Evolutionary conservation across 495 filamentous ascomycete genomes (phyloP).

Genomic region (Neurospora tetraspora): DNA sequence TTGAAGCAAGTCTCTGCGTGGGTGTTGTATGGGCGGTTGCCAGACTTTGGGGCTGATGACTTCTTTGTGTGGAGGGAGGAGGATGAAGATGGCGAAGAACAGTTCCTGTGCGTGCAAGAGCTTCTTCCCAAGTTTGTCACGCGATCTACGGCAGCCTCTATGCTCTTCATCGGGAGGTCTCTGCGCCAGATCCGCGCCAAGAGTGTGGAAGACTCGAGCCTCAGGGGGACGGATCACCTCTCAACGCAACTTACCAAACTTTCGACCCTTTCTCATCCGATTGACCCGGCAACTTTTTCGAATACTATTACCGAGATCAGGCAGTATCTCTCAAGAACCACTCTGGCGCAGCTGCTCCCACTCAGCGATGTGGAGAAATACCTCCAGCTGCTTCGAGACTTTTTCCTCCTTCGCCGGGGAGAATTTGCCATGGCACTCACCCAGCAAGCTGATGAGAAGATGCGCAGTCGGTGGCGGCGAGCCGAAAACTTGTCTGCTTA

Average conservation of each 20-base stretch:
- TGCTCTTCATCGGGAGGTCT: slow-evolving; percentile 84
- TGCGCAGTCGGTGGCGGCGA: slow-evolving; percentile 47
- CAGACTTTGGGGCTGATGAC: slow-evolving; percentile 60
- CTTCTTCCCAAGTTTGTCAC: slow-evolving; percentile 74
- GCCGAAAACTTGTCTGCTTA: slow-evolving; percentile 40
- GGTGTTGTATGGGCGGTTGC: slow-evolving; percentile 78
- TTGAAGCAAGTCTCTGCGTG: slow-evolving; percentile 80
- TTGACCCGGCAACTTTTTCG: slow-evolving; percentile 59
- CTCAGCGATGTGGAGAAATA: slow-evolving; percentile 64
- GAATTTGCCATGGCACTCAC: slow-evolving; percentile 86
- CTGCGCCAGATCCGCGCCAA: slow-evolving; percentile 65
- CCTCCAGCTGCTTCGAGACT: slow-evolving; percentile 68
- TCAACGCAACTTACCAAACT: slow-evolving; percentile 64
- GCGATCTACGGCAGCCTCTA: slow-evolving; percentile 61
- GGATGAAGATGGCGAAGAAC: slow-evolving; percentile 21
- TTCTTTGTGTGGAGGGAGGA: slow-evolving; percentile 59
- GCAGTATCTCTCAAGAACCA: slow-evolving; percentile 69
- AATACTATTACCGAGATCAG: slow-evolving; percentile 65
- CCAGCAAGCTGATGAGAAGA: slow-evolving; percentile 67
- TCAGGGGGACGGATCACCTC: slow-evolving; percentile 51
- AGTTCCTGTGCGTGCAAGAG: slow-evolving; percentile 26
- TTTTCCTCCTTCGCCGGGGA: slow-evolving; percentile 76
- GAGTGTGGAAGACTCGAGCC: slow-evolving; percentile 38
- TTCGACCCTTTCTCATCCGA: slow-evolving; percentile 59
- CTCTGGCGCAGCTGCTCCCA: slow-evolving; percentile 70